Evolutionary conservation across 495 filamentous ascomycete genomes (phyloP).

Genomic region (Clohesyomyces aquaticus): DNA sequence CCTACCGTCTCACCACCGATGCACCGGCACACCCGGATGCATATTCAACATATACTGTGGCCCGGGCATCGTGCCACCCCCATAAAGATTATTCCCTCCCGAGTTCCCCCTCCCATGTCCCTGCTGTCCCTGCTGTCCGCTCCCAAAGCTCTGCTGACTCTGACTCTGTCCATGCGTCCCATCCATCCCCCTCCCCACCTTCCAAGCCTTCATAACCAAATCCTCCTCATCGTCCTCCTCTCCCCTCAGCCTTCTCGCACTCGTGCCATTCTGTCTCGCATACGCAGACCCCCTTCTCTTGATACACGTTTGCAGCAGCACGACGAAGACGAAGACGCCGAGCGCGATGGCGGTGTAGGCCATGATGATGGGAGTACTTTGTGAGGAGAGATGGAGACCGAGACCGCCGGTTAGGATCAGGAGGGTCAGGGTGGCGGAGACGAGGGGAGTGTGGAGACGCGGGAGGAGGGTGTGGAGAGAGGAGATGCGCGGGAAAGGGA

Average conservation of each 20-base stretch:
- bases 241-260: no score
- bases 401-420: constrained; percentile 35
- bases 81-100: constrained; percentile 24
- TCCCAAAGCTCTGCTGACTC: not conserved
- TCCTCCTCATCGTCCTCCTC: constrained; percentile 27
- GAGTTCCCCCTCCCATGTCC: constrained; percentile 20
- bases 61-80: constrained; percentile 35
- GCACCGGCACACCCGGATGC: constrained; percentile 37
- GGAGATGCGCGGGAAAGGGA: constrained; percentile 22
- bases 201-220: constrained; percentile 15
- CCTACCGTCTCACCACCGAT: constrained; percentile 15
- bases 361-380: constrained; percentile 13
- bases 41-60: constrained; percentile 40
- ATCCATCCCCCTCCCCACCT: constrained; percentile 1
- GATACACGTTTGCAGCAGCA: constrained; percentile 27
- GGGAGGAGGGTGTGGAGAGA: constrained; percentile 13
- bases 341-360: constrained; percentile 28
- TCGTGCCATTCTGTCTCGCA: constrained; percentile 3
- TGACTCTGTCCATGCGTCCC: not conserved
- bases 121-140: not conserved
- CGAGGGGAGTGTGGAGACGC: constrained; percentile 26
- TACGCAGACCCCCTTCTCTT: constrained; percentile 24
- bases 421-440: constrained; percentile 19
- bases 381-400: constrained; percentile 31
- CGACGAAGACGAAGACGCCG: constrained; percentile 18